Conservation (phyloP, 1,284 basidiomycete species). For the Rhodotorula mucilaginosa region DNA sequence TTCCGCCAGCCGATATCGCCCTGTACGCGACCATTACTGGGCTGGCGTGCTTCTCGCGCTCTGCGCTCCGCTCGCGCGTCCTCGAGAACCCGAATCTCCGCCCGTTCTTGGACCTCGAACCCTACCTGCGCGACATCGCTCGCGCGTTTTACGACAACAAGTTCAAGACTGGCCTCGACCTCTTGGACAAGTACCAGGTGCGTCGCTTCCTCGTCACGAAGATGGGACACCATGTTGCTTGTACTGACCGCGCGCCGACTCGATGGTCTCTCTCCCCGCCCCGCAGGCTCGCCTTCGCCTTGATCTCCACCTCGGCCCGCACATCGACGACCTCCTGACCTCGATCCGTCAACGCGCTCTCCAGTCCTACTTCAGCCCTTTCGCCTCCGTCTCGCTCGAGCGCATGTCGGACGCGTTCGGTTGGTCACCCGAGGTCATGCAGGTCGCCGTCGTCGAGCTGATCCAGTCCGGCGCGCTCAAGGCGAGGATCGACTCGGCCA, state of each 20-base stretch:
- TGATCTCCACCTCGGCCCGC: constrained; percentile 69
- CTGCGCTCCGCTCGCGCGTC: constrained; percentile 64
- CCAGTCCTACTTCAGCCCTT: constrained; percentile 81
- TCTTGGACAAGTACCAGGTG: constrained; percentile 70
- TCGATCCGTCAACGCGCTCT: constrained; percentile 69
- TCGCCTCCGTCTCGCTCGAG: constrained; percentile 71
- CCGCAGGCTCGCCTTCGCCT: constrained; percentile 66
- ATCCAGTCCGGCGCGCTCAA: constrained; percentile 72
- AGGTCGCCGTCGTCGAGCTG: constrained; percentile 66
- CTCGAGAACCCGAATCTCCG: constrained; percentile 68
- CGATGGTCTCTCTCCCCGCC: neutral
- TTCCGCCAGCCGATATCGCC: constrained; percentile 74
- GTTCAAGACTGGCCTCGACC: constrained; percentile 73
- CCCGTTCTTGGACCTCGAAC: constrained; percentile 77
- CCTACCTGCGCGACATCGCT: constrained; percentile 75
- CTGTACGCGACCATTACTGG: constrained; percentile 78
- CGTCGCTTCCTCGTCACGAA: constrained; percentile 41
- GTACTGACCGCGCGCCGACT: no score
- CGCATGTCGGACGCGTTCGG: constrained; percentile 80
- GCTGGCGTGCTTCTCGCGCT: constrained; percentile 68
- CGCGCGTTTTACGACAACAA: constrained; percentile 76
- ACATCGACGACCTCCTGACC: constrained; percentile 61
- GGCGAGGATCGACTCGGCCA: constrained; percentile 73
- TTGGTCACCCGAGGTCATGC: constrained; percentile 66
- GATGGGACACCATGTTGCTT: no score